phyloP scores from a whole-genome alignment of 2,329 filamentous ascomycete genomes.

The Verticillium nonalfalfae region DNA sequence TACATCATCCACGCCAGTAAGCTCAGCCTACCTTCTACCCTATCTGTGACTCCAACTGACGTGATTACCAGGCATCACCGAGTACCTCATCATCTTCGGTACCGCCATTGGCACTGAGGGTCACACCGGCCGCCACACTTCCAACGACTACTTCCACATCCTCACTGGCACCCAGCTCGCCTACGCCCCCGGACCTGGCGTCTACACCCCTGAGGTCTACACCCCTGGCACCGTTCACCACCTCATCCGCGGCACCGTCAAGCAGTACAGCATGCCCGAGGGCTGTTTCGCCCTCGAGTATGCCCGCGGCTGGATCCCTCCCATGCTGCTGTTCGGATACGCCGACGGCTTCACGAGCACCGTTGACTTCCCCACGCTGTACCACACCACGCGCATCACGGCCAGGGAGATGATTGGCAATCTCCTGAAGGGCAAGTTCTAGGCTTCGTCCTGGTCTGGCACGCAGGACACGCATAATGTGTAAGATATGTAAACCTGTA shows the following conservation, averaged over 20 bases:
- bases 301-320: conserved; percentile 83
- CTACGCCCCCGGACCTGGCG: conserved; percentile 63
- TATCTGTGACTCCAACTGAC: not conserved
- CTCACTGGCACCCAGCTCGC: conserved; percentile 70
- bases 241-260: conserved; percentile 62
- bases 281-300: conserved; percentile 78
- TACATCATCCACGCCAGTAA: conserved; percentile 80
- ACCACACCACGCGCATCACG: conserved; percentile 70
- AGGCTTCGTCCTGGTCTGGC: conserved; percentile 15
- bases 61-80: conserved; percentile 56
- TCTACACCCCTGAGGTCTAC: conserved; percentile 65
- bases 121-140: conserved; percentile 81
- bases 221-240: conserved; percentile 64
- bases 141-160: conserved; percentile 94
- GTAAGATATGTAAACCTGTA: not conserved
- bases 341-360: conserved; percentile 76
- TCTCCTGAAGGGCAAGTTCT: conserved; percentile 65
- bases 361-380: conserved; percentile 78
- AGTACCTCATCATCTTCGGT: conserved; percentile 87
- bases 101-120: conserved; percentile 80
- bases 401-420: conserved; percentile 71
- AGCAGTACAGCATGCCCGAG: conserved; percentile 78
- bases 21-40: conserved; percentile 19
- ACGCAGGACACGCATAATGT: not conserved
- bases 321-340: conserved; percentile 87